Evolutionary conservation across 495 filamentous ascomycete genomes (phyloP), one percentile per base, ranked within the genome.

Genomic region (Xylaria venustula): DNA sequence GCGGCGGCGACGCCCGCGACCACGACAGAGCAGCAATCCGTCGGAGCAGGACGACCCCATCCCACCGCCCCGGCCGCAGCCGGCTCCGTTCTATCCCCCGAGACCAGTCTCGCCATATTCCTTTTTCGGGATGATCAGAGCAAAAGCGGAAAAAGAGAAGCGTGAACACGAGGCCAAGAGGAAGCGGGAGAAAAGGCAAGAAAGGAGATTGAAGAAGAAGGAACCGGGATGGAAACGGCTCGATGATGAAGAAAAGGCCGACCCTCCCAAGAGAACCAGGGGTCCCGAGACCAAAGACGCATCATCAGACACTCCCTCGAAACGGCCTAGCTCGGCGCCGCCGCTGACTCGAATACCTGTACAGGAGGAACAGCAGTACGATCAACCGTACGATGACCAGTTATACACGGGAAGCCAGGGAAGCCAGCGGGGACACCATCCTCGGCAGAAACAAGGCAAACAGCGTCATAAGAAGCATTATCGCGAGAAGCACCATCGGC

Each of bases 381-480:
- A 45, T 14, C 26, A 23, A 7, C 19, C 0, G 34, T 28, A 49
- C 34, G 56, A 42, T 5, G 46, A 20, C 23, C 19, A 12, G 17
- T 2, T 8, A 15, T 0, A 2, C 34, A 2, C 36, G 30, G 30
- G n/a, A 34, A 34, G n/a, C 11, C 14, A 22, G 2, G 23, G 36
- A 12, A 52, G 57, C 28, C 37, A 42, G 19, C 57, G 47, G 7
- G 20, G 36, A 25, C 36, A 50, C 20, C 26, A 34, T 11, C 28
- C 17, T 19, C 36, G 20, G 7, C 19, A 40, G 15, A 42, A 49
- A 26, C 25, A 32, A 34, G 22, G 34, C 17, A 52, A 48, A 30
- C 54, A 57, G 19, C 57, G 57, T 0, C 57, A 41, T 19, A 60
- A 60, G 37, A 60, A 60, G 8, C 47, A 60, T 26, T 47, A 58